phyloP scores from a whole-genome alignment of 805 yeast genomes.

The Candida tammaniensis region DNA sequence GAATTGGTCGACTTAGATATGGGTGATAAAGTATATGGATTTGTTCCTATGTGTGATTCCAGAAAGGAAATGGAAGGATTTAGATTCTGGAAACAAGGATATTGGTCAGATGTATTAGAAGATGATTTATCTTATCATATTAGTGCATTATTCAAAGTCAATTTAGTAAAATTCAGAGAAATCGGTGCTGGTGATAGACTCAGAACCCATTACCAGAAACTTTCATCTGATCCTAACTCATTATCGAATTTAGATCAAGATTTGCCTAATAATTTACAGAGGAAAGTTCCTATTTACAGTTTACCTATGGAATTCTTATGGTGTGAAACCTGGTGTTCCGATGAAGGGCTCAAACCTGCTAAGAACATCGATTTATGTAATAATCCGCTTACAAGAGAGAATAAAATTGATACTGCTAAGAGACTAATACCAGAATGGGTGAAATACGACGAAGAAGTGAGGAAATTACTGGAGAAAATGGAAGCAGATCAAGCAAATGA shows the following conservation, averaged over 20 bases:
- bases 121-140: constrained; percentile 68
- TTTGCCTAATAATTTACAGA: constrained; percentile 84
- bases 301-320: constrained; percentile 84
- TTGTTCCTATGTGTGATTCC: constrained; percentile 83
- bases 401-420: constrained; percentile 70
- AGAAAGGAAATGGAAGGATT: constrained; percentile 78
- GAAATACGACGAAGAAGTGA: constrained; percentile 54
- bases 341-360: constrained; percentile 56
- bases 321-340: constrained; percentile 93
- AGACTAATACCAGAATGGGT: constrained; percentile 80
- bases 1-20: constrained; percentile 69
- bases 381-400: constrained; percentile 79
- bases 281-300: constrained; percentile 61
- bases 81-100: constrained; percentile 91
- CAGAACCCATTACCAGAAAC: constrained; percentile 78
- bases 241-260: constrained; percentile 88
- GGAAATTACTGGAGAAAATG: neutral
- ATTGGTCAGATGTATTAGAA: constrained; percentile 70
- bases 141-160: constrained; percentile 82
- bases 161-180: constrained; percentile 62
- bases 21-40: constrained; percentile 82
- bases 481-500: neutral
- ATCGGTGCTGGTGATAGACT: constrained; percentile 74
- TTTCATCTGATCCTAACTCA: constrained; percentile 77
- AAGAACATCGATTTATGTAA: constrained; percentile 82